A percentile compares a stretch with the other conserved stretches of the same genome.
Evolutionary conservation across 768 basidiomycete genomes (phyloP).

Genomic region (Botryobasidium botryosum): DNA sequence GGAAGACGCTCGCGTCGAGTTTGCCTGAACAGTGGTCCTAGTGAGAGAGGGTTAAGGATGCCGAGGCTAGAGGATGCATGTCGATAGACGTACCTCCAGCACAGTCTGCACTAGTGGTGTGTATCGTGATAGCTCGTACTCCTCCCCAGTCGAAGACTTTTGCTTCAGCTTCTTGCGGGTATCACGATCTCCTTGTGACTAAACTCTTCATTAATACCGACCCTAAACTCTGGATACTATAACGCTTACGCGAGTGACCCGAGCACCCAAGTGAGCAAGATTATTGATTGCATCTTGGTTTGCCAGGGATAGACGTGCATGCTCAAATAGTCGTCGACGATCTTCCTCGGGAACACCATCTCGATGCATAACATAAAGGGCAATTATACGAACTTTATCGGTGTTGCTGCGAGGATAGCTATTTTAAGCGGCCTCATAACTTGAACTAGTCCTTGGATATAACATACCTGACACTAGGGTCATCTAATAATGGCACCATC

Average conservation of each 20-base stretch:
- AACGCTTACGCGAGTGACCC: slow-evolving; percentile 57
- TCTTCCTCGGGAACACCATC: slow-evolving; percentile 99
- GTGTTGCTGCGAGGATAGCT: slow-evolving; percentile 34
- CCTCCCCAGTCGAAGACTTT: slow-evolving; percentile 60
- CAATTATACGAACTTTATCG: slow-evolving; percentile 93
- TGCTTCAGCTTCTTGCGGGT: slow-evolving; percentile 69
- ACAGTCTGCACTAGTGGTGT: slow-evolving; percentile 69
- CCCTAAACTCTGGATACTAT: too few relatives aligned
- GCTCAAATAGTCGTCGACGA: slow-evolving; percentile 83
- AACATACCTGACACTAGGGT: slow-evolving; percentile 62
- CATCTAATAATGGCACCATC: slow-evolving; percentile 93
- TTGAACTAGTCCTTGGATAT: background rate
- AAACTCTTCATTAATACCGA: too few relatives aligned
- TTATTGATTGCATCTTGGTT: slow-evolving; percentile 94
- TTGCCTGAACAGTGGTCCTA: slow-evolving; percentile 73
- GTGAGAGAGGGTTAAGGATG: background rate
- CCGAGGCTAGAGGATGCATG: background rate
- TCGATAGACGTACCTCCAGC: slow-evolving; percentile 44
- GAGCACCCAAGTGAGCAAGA: slow-evolving; percentile 61
- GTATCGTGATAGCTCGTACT: slow-evolving; percentile 91
- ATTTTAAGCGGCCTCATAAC: background rate
- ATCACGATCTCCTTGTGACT: slow-evolving; percentile 66
- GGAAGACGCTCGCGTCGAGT: slow-evolving; percentile 67
- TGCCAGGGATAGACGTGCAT: slow-evolving; percentile 68
- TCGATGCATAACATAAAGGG: slow-evolving; percentile 83